Evolutionary conservation across 306 rosid genomes (phyloP), one percentile per base, ranked within the genome.

Genomic region (Inga laurina): DNA sequence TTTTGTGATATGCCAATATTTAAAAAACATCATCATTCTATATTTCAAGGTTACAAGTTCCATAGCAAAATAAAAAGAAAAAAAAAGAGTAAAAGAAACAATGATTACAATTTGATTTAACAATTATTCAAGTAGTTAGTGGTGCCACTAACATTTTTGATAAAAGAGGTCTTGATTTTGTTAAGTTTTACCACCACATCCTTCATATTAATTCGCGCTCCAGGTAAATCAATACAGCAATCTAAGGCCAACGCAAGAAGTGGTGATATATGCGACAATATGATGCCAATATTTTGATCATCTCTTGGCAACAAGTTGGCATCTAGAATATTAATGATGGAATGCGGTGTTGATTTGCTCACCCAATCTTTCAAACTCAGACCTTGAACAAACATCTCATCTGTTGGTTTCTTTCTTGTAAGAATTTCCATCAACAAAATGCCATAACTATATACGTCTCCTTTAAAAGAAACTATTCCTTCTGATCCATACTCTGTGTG

Each of bases 381-480:
- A 44, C 64, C 72, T 32, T 68, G 72, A 8, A 8, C 70, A 79
- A 89, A 78, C 77, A 81, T 83, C 45, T 83, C 82, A 76, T 87
- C 78, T 2, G 82, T 79, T 10, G 90, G 89, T 78, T 74, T 89
- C 80, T 84, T 87, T 43, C 75, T 83, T 72, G 89, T 87, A 41
- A 87, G 83, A n/a, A 83, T 81, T 87, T 89, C 90, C 90, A 83
- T 83, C 7, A 87, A 3, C 70, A 87, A 8, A 65, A 87, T 51
- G 2, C 90, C 92, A 74, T 75, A 89, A 72, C 92, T 83, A 10
- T 85, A 87, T 8, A 78, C 85, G 71, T 89, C 90, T 43, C 88
- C 84, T 78, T 75, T 81, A 21, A 70, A 56, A 0, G 90, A 87
- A 39, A 87, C 83, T 16, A 75, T 62, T n/a, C 90, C 88, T 82